These are phyloP conservation scores for Cnidoscolus chayamansa DNA, from an alignment of 441 rosid genomes.

Conservation along the genomic window DNA sequence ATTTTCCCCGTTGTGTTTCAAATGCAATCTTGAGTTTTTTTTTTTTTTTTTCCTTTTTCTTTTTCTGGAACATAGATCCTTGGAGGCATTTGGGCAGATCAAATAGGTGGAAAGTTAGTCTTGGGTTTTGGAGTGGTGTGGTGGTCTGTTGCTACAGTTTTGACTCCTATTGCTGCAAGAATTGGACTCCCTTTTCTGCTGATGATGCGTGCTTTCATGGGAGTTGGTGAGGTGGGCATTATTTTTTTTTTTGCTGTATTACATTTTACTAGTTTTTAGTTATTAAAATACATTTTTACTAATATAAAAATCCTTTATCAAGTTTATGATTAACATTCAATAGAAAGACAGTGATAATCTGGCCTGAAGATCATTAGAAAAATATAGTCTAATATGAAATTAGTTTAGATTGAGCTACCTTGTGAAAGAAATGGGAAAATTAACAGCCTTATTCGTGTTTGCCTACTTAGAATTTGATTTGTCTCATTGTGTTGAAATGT, in stretches of 20 bases:
- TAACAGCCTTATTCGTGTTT: not conserved
- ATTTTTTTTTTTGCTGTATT: slow-evolving; percentile 18
- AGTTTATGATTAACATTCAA: not conserved
- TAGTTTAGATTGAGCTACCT: not conserved
- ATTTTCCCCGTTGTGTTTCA: slow-evolving; percentile 4
- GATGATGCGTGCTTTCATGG: slow-evolving; percentile 92
- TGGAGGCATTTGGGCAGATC: slow-evolving; percentile 99
- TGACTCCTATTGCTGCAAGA: slow-evolving; percentile 97
- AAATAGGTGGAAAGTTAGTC: slow-evolving; percentile 86
- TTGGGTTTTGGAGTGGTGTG: slow-evolving; percentile 95
- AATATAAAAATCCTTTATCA: not conserved
- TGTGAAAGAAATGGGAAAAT: slow-evolving; percentile 1
- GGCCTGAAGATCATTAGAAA: not conserved
- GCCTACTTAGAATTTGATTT: not conserved
- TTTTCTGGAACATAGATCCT: slow-evolving; percentile 51
- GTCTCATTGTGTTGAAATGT: too few species aligned
- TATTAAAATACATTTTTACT: not conserved
- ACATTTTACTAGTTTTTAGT: slow-evolving; percentile 9
- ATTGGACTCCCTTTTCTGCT: slow-evolving; percentile 89
- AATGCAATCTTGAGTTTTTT: slow-evolving; percentile 17
- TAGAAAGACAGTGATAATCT: not conserved
- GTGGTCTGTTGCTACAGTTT: slow-evolving; percentile 89
- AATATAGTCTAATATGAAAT: not conserved
- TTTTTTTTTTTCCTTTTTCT: slow-evolving; percentile 25
- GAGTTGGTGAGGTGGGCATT: slow-evolving; percentile 85